Conservation (phyloP, 306 rosid species). For the Crotalaria pallida region DNA sequence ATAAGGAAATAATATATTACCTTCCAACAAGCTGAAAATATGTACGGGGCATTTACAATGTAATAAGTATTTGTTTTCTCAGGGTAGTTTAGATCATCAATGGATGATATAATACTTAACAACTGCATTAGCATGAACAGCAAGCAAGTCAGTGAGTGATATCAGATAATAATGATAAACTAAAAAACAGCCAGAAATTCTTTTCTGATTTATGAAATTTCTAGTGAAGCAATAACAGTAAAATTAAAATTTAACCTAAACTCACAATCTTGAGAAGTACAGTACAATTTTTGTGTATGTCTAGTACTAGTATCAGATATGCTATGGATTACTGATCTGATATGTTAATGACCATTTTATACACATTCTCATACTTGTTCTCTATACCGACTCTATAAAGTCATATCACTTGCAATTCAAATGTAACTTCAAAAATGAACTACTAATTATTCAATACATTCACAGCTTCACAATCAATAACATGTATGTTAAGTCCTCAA, state of each 20-base stretch:
- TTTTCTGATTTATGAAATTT: neutral
- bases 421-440: neutral
- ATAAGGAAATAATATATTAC: conserved; percentile 40
- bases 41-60: conserved; percentile 76
- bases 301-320: neutral
- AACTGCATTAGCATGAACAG: conserved; percentile 52
- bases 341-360: neutral
- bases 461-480: conserved; percentile 6
- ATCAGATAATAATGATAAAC: neutral
- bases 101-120: conserved; percentile 70
- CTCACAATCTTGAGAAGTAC: neutral
- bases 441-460: neutral
- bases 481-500: neutral
- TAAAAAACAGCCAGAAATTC: neutral
- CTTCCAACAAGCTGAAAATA: conserved; percentile 98
- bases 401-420: conserved; percentile 2
- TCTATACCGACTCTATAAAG: conserved; percentile 2
- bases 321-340: neutral
- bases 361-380: neutral
- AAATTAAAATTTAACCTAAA: neutral
- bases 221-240: neutral
- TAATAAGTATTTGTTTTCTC: conserved; percentile 86
- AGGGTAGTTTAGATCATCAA: conserved; percentile 93
- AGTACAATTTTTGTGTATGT: neutral
- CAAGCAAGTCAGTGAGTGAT: conserved; percentile 14